A percentile compares a stretch with the other conserved stretches of the same genome.
These are phyloP conservation scores for Chaetomidium leptoderma DNA, from an alignment of 495 filamentous ascomycete genomes.

Conservation along the genomic window DNA sequence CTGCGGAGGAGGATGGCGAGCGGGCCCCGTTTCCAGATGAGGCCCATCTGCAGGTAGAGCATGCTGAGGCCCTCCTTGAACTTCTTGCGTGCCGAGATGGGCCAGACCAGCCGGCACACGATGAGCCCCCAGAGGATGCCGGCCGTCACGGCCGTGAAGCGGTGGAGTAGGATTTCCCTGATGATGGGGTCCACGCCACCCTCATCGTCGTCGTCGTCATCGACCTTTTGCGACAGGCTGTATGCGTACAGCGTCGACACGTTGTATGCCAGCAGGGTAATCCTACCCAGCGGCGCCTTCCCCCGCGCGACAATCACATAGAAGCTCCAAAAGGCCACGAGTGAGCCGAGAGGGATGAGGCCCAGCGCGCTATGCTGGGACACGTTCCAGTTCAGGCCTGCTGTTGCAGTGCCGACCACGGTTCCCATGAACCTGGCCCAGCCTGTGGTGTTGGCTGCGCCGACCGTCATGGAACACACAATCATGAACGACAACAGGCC, in stretches of 20 bases:
- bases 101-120: constrained; percentile 86
- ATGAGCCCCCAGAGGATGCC: constrained; percentile 92
- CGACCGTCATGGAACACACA: constrained; percentile 95
- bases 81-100: constrained; percentile 79
- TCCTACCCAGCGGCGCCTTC: constrained; percentile 86
- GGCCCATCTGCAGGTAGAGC: constrained; percentile 87
- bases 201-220: constrained; percentile 77
- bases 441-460: constrained; percentile 88
- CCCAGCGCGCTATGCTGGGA: constrained; percentile 66
- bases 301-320: constrained; percentile 81
- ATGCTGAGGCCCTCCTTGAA: constrained; percentile 80
- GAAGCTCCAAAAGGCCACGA: constrained; percentile 76
- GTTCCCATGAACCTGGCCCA: constrained; percentile 85
- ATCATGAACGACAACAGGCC: constrained; percentile 96
- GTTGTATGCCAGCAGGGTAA: constrained; percentile 93
- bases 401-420: constrained; percentile 69
- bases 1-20: constrained; percentile 62
- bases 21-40: constrained; percentile 96
- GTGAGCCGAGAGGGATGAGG: constrained; percentile 72
- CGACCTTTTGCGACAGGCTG: constrained; percentile 71
- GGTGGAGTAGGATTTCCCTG: constrained; percentile 81
- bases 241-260: constrained; percentile 95
- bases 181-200: constrained; percentile 83
- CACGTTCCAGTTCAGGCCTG: constrained; percentile 70
- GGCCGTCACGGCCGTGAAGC: constrained; percentile 78